These are phyloP conservation scores for Apostasia shenzhenica DNA, from an alignment of 106 monocot genomes.

Conservation along the genomic window DNA sequence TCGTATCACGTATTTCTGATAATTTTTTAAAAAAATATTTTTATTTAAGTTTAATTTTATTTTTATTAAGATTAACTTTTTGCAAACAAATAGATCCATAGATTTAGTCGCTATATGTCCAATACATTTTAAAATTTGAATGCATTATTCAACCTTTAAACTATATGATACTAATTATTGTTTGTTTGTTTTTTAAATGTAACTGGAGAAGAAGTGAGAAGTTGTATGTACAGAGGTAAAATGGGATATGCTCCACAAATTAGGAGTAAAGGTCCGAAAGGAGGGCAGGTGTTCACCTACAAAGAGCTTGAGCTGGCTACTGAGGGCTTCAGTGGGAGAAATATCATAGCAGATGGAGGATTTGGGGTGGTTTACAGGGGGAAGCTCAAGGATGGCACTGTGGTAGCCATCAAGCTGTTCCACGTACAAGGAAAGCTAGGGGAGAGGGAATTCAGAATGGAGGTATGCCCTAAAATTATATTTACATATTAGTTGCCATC, in stretches of 20 bases:
- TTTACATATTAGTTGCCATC: no score
- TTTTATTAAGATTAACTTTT: no score
- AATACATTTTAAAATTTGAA: not conserved
- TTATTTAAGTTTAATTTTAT: no score
- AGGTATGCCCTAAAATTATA: slow-evolving; percentile 30
- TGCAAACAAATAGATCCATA: no score
- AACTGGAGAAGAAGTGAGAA: slow-evolving; percentile 17
- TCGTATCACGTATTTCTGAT: no score
- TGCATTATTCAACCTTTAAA: no score
- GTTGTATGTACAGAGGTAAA: slow-evolving; percentile 41
- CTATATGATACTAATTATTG: not conserved
- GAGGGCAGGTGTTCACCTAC: slow-evolving; percentile 86
- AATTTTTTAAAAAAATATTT: no score
- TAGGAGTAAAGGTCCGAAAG: slow-evolving; percentile 6
- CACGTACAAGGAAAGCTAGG: slow-evolving; percentile 51
- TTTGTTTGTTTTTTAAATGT: not conserved
- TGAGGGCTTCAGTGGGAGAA: slow-evolving; percentile 44
- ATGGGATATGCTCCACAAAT: slow-evolving; percentile 19
- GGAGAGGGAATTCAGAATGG: slow-evolving; percentile 83
- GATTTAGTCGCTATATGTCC: not conserved
- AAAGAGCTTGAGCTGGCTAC: slow-evolving; percentile 75
- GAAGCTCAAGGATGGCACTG: slow-evolving; percentile 41
- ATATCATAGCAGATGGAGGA: slow-evolving; percentile 61
- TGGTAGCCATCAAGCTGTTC: slow-evolving; percentile 67
- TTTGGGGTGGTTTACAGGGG: slow-evolving; percentile 62